Evolutionary conservation across 208 protist species (phyloP).

Genomic region (Wallacemonas rigidus): DNA sequence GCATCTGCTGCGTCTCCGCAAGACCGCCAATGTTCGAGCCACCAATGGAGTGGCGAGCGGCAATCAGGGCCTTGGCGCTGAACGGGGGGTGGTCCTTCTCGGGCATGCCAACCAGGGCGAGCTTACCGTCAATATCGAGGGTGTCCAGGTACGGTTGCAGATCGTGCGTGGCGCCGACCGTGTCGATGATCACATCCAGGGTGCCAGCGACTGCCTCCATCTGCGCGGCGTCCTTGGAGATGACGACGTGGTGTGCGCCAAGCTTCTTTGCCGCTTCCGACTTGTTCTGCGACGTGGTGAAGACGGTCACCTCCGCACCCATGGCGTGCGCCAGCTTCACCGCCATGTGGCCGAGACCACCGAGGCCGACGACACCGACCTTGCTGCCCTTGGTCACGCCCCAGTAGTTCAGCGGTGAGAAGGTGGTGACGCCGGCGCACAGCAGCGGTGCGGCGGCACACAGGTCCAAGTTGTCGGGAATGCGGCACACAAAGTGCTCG

Average conservation of each 20-base stretch:
- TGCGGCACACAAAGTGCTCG: slow-evolving; percentile 42
- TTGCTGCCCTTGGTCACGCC: slow-evolving; percentile 36
- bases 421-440: slow-evolving; percentile 80
- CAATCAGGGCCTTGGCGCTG: slow-evolving; percentile 27
- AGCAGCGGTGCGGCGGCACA: slow-evolving; percentile 58
- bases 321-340: slow-evolving; percentile 68
- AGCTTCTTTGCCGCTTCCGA: slow-evolving; percentile 39
- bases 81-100: slow-evolving; percentile 38
- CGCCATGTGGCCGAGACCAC: slow-evolving; percentile 82
- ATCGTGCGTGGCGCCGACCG: slow-evolving; percentile 37
- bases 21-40: slow-evolving; percentile 61
- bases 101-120: slow-evolving; percentile 43
- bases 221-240: slow-evolving; percentile 48
- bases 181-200: slow-evolving; percentile 52
- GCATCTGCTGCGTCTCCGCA: slow-evolving; percentile 58
- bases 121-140: slow-evolving; percentile 38
- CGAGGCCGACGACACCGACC: slow-evolving; percentile 72
- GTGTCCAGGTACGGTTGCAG: slow-evolving; percentile 40
- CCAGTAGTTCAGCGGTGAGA: slow-evolving; percentile 52
- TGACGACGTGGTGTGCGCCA: slow-evolving; percentile 45
- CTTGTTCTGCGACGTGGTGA: slow-evolving; percentile 52
- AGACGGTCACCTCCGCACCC: slow-evolving; percentile 65
- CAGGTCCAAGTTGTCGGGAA: slow-evolving; percentile 58
- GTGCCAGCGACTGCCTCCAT: slow-evolving; percentile 33
- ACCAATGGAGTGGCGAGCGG: slow-evolving; percentile 23